Conservation (phyloP, 768 basidiomycete species). For the Amanita fuliginea region DNA sequence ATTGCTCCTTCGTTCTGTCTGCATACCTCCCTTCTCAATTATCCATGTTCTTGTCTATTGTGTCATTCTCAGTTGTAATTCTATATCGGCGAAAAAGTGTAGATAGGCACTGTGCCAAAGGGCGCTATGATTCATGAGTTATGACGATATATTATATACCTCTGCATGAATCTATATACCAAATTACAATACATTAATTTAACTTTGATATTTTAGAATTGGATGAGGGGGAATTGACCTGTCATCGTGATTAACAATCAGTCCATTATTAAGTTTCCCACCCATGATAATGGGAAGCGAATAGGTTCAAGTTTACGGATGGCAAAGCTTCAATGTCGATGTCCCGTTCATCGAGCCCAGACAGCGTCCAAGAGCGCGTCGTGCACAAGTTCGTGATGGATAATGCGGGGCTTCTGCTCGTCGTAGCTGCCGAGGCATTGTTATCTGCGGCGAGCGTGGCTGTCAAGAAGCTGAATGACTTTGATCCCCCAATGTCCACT, state of each 20-base stretch:
- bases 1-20: background rate
- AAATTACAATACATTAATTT: conserved; percentile 3
- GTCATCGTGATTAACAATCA: too few relatives aligned
- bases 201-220: too few relatives aligned
- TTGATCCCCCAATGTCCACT: conserved; percentile 48
- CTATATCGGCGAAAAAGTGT: conserved; percentile 4
- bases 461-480: conserved; percentile 49
- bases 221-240: too few relatives aligned
- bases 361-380: background rate
- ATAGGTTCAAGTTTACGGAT: too few relatives aligned
- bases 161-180: conserved; percentile 6
- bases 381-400: conserved; percentile 8
- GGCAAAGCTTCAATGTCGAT: background rate
- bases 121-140: conserved; percentile 3
- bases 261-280: too few relatives aligned
- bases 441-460: conserved; percentile 49
- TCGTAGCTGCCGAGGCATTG: conserved; percentile 47
- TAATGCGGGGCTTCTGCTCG: conserved; percentile 52
- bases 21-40: background rate
- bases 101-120: background rate
- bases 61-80: conserved; percentile 2
- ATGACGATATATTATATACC: conserved; percentile 8
- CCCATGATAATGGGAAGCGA: background rate
- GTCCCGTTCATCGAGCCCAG: background rate
- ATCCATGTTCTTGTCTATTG: conserved; percentile 5